Base-by-base conservation (phyloP, 2,329 filamentous ascomycete species). In the Dactylonectria estremocensis region DNA sequence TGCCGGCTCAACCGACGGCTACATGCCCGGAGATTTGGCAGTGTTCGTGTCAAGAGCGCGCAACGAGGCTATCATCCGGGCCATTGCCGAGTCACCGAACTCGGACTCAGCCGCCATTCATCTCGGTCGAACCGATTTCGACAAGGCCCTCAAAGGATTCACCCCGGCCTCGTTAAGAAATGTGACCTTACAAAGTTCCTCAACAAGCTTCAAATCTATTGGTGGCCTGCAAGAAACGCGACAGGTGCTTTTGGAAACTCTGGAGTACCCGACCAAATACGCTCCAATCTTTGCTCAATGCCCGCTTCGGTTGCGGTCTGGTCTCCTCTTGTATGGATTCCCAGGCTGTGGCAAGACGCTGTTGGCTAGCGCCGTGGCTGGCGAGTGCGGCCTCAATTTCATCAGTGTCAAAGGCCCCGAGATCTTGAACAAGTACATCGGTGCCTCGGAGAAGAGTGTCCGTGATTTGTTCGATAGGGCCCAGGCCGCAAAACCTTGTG, bases 341-440 rank as follows among this genome's bases (percentile, higher is more conserved):
- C 96, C 96, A 0, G 96, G 96, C 2, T 98, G 96, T 77, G 97
- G 97, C 69, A 99, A 99, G 83, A 99, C 96, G 0, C 87, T 99
- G 9, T 89, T 99, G 10, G 96, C 97, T 20, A 97, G 94, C 65
- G 96, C 96, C 0, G 95, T 99, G n/a, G 96, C 97, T 13, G 95
- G 95, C 63, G 96, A 99, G 83, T 98, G 95, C 77, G 95, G 95
- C 0, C 90, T 99, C 68, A 99, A 99, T 81, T 99, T 99, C 82
- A 99, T 99, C 81, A 95, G 92, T 46, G 96, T 99, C 77, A 99
- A 99, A 83, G 96, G 96, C 0, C 96, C 96, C 0, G 97, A 99
- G 80, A 98, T 99, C 66, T 84, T 99, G 61, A 99, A 99, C 86
- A 99, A 99, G 83, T 99, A 99, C 80, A 99, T 99, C 66, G 96